Evolutionary conservation across 495 filamentous ascomycete species (phyloP).

Genomic region (Immersiella caudata): DNA sequence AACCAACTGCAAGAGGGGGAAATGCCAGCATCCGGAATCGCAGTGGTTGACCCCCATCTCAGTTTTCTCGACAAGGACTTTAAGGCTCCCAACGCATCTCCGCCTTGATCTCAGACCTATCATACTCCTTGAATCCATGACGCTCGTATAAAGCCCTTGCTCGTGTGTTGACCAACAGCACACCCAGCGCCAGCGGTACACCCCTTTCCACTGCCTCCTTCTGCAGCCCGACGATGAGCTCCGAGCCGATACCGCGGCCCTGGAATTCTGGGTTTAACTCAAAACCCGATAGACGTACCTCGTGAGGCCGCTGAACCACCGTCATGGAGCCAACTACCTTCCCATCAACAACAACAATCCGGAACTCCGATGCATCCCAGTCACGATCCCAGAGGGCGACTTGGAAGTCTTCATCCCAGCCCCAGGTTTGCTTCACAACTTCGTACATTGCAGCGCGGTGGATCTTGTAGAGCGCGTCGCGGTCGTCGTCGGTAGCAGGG

Average conservation of each 20-base stretch:
- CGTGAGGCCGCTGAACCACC: neutral
- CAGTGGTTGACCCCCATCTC: no score
- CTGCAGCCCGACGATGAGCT: neutral
- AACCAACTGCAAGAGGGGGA: no score
- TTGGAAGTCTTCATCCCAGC: slow-evolving; percentile 10
- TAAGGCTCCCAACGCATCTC: slow-evolving; percentile 1
- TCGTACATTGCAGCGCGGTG: neutral
- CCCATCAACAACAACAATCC: neutral
- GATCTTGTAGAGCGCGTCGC: neutral
- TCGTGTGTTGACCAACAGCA: neutral
- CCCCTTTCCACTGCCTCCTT: neutral
- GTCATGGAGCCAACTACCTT: neutral
- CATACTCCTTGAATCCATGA: neutral
- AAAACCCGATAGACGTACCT: neutral
- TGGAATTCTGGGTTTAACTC: neutral
- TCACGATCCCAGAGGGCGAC: neutral
- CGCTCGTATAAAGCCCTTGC: slow-evolving; percentile 7
- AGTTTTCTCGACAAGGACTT: no score
- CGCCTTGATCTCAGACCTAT: neutral
- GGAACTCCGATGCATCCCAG: slow-evolving; percentile 7
- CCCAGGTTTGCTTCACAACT: neutral
- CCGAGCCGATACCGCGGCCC: neutral
- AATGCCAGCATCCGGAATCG: no score
- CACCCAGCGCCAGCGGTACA: neutral
- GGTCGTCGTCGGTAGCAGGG: neutral